Base-by-base conservation (phyloP, 305 asterid species). In the Nicotiana rustica region DNA sequence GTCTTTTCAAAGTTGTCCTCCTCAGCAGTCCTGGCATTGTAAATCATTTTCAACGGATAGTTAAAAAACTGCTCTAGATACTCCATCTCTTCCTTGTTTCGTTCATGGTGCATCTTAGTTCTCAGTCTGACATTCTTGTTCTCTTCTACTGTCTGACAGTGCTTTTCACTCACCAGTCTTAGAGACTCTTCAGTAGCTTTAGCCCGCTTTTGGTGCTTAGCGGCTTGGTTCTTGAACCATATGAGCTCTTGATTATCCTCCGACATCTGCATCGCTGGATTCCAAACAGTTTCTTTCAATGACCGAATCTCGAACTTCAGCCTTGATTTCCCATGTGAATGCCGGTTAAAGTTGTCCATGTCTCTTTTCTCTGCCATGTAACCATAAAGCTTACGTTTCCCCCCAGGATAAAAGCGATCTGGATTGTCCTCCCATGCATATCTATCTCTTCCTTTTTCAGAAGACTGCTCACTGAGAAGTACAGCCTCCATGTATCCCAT, bases 1-100 rank as follows among this genome's bases (percentile, higher is more conserved):
- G 84, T 82, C 86, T 88, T 90, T 85, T 92, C 96, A 36, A 95
- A 90, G 15, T 82, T 71, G 9, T 91, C 96, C 88, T 92, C 95
- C 80, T 89, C 87, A 1, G 55, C 88, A 36, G 82, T 85, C 85
- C 93, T 85, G 25, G 88, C 89, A 56, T 88, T 89, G 73, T 86
- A 85, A 14, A 90, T 85, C 3, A 78, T 71, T n/a, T 88, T 81
- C 56, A 93, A 83, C 80, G 88, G 90, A 0, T 91, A 93, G 29
- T 77, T 87, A 83, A 86, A 91, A 62, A 88, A 90, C 47, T 89
- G 69, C 80, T 91, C 97, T 81, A 89, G 97, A 61, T 17, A 86
- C 25, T 95, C 96, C 98, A 93, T 93, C 97, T 95, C 97, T 61
- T 90, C 94, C 79, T 88, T 88, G 76, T 85, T 89, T 55, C 87